phyloP scores from a whole-genome alignment of 176 grass and related monocot species.

The Calamus simplicifolius region DNA sequence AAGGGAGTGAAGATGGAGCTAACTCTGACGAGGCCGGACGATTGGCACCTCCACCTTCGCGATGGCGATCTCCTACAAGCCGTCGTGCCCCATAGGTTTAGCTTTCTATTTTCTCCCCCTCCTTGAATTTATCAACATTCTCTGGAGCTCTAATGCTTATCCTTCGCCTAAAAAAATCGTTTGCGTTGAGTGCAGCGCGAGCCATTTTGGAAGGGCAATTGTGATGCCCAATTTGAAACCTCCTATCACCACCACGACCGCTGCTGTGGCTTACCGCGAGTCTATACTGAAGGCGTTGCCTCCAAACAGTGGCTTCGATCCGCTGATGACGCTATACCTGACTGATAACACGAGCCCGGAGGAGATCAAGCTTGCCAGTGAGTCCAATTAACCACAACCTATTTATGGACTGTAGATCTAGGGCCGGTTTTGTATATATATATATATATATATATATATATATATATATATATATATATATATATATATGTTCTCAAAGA shows the following conservation, averaged over 20 bases:
- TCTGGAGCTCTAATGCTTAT: no score
- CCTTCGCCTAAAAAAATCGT: no score
- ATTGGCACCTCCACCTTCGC: constrained; percentile 92
- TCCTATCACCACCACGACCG: constrained; percentile 58
- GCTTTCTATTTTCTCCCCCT: accelerated
- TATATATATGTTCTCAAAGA: no score
- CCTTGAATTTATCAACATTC: background rate
- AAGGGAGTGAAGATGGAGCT: constrained; percentile 13
- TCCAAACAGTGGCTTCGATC: constrained; percentile 33
- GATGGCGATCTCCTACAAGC: constrained; percentile 57
- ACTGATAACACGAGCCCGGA: constrained; percentile 71
- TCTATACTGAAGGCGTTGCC: constrained; percentile 57
- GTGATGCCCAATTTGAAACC: constrained; percentile 97
- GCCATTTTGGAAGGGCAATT: constrained; percentile 77
- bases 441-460: no score
- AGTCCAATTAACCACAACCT: background rate
- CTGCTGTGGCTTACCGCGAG: constrained; percentile 58
- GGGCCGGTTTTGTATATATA: no score
- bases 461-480: no score
- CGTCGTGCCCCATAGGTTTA: constrained; percentile 64
- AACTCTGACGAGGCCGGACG: constrained; percentile 67
- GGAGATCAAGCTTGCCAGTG: constrained; percentile 75
- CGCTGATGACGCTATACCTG: constrained; percentile 90
- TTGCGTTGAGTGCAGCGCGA: constrained; percentile 33
- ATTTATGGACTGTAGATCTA: no score